Base-by-base conservation (phyloP, 208 protist species). In the Strigomonas culicis region DNA sequence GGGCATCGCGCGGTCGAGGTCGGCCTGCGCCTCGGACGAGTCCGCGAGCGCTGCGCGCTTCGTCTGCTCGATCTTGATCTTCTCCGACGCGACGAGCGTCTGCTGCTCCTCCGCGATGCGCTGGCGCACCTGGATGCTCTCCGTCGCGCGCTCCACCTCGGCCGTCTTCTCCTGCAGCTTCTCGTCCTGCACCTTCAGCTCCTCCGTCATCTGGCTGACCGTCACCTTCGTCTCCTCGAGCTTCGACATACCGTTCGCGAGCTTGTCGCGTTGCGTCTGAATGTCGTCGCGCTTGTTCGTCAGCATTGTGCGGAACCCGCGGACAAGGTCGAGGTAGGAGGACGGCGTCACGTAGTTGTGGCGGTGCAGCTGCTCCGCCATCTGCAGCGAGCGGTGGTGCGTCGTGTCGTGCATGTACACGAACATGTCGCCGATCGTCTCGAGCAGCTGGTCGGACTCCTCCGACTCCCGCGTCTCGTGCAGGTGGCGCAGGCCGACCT, bases 281-380 rank as follows among this genome's bases (percentile, higher is more conserved):
- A 99, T 92, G 57, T 87, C 79, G n/a, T 87, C 85, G 21, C 86
- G 84, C 82, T 99, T 99, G 62, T 97, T 88, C 44, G 70, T 70
- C 44, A 99, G 77, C 73, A 99, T 83, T 36, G 79, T 74, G 55
- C 80, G 82, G 86, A 99, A 99, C 21, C 94, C 94, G 57, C 87
- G 91, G 27, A 99, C 93, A 27, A 99, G 86, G 60, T 98, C 94
- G 15, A 99, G 74, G 76, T 98, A 99, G 39, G 95, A 98, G 25
- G 98, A 98, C n/a, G 98, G 98, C 21, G 98, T 99, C 31, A 99
- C 96, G 81, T 99, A 99, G 76, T 98, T 98, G 75, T 97, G 80
- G 21, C 98, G 79, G 62, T 94, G 88, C 30, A 98, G 82, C 72
- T 98, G 93, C 60, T 82, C 82, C 30, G 80, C 66, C 98, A 99